Evolutionary conservation across 345 rosid species (phyloP).

Genomic region (Carallia brachiata): DNA sequence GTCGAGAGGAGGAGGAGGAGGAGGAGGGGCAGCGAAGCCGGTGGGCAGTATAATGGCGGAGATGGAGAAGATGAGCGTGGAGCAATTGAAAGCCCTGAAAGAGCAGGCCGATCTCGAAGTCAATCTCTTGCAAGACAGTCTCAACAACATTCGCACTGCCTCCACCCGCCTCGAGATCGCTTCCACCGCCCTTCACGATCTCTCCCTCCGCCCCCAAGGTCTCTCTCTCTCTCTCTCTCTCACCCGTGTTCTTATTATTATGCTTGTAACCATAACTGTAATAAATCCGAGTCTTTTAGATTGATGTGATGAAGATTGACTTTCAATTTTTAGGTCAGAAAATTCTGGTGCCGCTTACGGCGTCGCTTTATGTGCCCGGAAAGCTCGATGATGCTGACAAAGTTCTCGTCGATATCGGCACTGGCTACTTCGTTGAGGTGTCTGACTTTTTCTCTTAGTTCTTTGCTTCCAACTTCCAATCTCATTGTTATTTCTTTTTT

Average conservation of each 20-base stretch:
- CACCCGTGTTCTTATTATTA: not conserved
- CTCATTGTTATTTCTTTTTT: no score
- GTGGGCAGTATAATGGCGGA: constrained; percentile 8
- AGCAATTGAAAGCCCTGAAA: constrained; percentile 79
- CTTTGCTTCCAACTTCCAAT: no score
- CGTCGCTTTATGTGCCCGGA: constrained; percentile 91
- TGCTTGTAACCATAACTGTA: no score
- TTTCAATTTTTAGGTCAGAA: constrained; percentile 47
- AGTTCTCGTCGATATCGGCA: constrained; percentile 90
- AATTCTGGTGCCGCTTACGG: constrained; percentile 91
- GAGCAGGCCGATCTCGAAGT: constrained; percentile 90
- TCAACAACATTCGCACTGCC: constrained; percentile 94
- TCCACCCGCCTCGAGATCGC: constrained; percentile 77
- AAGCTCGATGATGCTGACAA: constrained; percentile 74
- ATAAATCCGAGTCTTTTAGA: no score
- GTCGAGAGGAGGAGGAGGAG: not conserved
- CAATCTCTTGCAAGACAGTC: constrained; percentile 91
- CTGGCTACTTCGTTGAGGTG: constrained; percentile 99
- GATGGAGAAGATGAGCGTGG: constrained; percentile 83
- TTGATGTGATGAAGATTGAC: not conserved
- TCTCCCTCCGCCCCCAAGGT: constrained; percentile 76
- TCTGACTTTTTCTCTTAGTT: no score
- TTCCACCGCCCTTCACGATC: constrained; percentile 74
- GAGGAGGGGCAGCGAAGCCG: constrained; percentile 5
- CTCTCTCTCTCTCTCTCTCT: constrained; percentile 1